Evolutionary conservation across 768 basidiomycete genomes (phyloP), one percentile per base, ranked within the genome.

Genomic region (Boletus rubroflammeus): DNA sequence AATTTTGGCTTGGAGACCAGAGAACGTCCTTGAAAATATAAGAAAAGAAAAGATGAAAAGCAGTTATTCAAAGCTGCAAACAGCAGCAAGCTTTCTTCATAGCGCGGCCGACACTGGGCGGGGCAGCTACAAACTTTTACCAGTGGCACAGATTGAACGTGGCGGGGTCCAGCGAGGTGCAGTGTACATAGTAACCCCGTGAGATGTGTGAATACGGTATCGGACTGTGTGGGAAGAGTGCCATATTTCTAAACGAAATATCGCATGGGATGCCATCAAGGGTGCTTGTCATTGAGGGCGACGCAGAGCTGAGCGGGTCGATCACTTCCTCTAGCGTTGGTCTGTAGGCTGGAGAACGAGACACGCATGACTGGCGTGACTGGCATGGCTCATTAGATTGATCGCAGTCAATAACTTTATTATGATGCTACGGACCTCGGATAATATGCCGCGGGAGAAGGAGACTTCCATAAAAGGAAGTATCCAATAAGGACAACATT

Each of bases 381-480:
- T 15, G 14, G 6, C 6, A 35, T 35, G 15, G 6, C 34, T 7
- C 13, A 17, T 8, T 17, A 17, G 17, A 2, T 39, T 39, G 36
- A 38, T 19, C 36, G 36, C 8, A 38, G 36, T 19, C 36, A n/a
- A 38, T 32, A 13, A 10, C n/a, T n/a, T n/a, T 9, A 32, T 32
- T 32, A 3, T 8, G 31, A n/a, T n/a, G n/a, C n/a, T n/a, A n/a
- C n/a, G n/a, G n/a, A n/a, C n/a, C n/a, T n/a, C n/a, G n/a, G n/a
- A n/a, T n/a, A 8, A 36, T 17, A 17, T 36, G 36, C 9, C 38
- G 38, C 38, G 28, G 38, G 38, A 13, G 43, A 41, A 13, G 23
- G 15, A 6, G 32, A 23, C 26, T 21, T 42, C 39, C 51, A 54
- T 54, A 54, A 54, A 42, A 29, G 34, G 53, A 23, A 35, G 29